Conservation (phyloP, 495 filamentous ascomycete genomes). For the Wilcoxina mikolae region DNA sequence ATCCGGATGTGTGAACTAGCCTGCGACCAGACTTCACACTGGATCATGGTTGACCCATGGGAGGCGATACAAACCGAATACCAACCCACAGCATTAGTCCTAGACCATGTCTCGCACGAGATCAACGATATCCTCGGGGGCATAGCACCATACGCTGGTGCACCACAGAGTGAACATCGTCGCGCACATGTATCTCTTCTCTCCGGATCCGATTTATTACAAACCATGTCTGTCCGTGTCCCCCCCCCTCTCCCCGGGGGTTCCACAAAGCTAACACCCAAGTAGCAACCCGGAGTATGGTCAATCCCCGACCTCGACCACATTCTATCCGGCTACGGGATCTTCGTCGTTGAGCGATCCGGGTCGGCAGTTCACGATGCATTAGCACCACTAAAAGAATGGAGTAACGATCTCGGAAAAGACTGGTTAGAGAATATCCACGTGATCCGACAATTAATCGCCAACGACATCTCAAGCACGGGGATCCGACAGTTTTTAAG, state of each 20-base stretch:
- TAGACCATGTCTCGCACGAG: conserved; percentile 80
- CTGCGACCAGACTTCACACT: conserved; percentile 54
- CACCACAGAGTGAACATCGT: conserved; percentile 32
- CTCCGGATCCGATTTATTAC: conserved; percentile 69
- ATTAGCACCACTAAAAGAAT: conserved; percentile 51
- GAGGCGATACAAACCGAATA: conserved; percentile 61
- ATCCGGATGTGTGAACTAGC: conserved; percentile 62
- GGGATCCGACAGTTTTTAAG: conserved; percentile 74
- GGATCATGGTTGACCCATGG: conserved; percentile 81
- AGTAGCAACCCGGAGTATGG: conserved; percentile 49
- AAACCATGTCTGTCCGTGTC: conserved; percentile 49
- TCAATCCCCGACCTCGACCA: conserved; percentile 66
- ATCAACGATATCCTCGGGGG: conserved; percentile 67
- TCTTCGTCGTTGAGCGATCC: conserved; percentile 76
- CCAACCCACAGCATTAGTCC: conserved; percentile 71
- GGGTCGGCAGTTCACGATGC: conserved; percentile 85
- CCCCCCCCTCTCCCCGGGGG: not conserved
- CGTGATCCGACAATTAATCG: conserved; percentile 75
- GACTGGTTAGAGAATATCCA: conserved; percentile 55
- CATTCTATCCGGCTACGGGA: conserved; percentile 73
- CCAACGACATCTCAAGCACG: conserved; percentile 79
- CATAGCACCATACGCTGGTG: conserved; percentile 49
- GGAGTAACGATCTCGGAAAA: conserved; percentile 16
- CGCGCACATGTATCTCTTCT: conserved; percentile 56
- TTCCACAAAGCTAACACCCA: conserved; percentile 8